These are phyloP conservation scores for Mikania micrantha DNA, from an alignment of 129 eudicot species.

Conservation along the genomic window DNA sequence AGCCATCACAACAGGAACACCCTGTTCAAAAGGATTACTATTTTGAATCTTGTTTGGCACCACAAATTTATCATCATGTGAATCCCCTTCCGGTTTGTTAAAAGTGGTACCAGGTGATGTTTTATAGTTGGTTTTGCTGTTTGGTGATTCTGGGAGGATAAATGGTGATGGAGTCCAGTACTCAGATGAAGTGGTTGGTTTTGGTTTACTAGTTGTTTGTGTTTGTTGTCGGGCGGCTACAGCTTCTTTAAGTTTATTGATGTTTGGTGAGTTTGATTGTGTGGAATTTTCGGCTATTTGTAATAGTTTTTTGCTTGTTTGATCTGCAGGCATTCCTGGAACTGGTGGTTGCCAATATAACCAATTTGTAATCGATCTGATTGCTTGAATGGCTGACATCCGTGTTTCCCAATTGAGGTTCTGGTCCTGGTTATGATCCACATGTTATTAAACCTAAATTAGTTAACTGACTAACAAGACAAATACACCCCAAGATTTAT, in stretches of 20 bases:
- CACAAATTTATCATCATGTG: slow-evolving; percentile 9
- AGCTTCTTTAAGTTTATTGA: slow-evolving; percentile 65
- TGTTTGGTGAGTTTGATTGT: slow-evolving; percentile 30
- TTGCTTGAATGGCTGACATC: slow-evolving; percentile 69
- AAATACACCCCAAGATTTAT: too few species aligned
- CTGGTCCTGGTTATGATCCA: slow-evolving; percentile 41
- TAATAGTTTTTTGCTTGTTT: slow-evolving; percentile 22
- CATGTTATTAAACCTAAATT: not conserved
- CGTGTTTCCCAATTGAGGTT: slow-evolving; percentile 47
- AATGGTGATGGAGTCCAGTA: slow-evolving; percentile 70
- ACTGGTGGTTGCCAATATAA: slow-evolving; percentile 74
- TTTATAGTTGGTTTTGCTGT: slow-evolving; percentile 3
- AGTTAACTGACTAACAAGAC: not conserved
- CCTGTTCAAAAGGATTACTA: slow-evolving; percentile 32
- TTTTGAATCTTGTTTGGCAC: not conserved
- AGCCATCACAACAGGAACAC: slow-evolving; percentile 45
- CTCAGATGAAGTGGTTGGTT: slow-evolving; percentile 21
- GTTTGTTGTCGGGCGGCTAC: slow-evolving; percentile 57
- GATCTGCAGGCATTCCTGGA: slow-evolving; percentile 33
- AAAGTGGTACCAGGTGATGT: slow-evolving; percentile 9
- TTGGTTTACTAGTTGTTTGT: slow-evolving; percentile 17
- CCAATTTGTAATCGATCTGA: slow-evolving; percentile 77
- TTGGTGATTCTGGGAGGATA: slow-evolving; percentile 34
- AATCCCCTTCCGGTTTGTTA: slow-evolving; percentile 1
- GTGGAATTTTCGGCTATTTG: slow-evolving; percentile 27